Conservation (phyloP, 2,329 filamentous ascomycete genomes). For the Ascochyta fabae region DNA sequence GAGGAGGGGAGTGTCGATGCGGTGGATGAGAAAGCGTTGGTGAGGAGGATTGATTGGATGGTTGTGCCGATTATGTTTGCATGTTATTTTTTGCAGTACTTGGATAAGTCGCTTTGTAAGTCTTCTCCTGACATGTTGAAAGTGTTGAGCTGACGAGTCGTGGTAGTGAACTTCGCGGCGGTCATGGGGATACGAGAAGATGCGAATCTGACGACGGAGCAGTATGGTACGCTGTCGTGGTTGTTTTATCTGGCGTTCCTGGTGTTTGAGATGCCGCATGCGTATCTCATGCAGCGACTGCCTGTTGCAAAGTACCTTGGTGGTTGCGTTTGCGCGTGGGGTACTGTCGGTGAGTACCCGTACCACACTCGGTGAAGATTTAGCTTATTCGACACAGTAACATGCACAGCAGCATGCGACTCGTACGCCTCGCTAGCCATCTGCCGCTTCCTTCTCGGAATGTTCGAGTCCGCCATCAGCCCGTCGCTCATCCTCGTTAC, state of each 20-base stretch:
- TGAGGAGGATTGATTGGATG: slow-evolving; percentile 50
- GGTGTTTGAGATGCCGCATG: too few species aligned
- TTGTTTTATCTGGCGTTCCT: too few species aligned
- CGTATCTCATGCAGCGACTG: too few species aligned
- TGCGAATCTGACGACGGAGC: too few species aligned
- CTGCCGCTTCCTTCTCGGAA: slow-evolving; percentile 59
- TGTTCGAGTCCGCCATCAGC: slow-evolving; percentile 55
- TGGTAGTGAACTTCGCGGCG: slow-evolving; percentile 28
- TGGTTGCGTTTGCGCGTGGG: too few species aligned
- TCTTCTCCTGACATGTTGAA: too few species aligned
- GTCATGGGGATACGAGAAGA: slow-evolving; percentile 52
- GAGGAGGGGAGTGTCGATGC: slow-evolving; percentile 15
- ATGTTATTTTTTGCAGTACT: slow-evolving; percentile 50
- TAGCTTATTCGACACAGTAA: too few species aligned
- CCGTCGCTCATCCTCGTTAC: slow-evolving; percentile 70
- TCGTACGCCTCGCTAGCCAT: slow-evolving; percentile 59
- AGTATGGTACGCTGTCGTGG: too few species aligned
- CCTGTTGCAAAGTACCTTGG: too few species aligned
- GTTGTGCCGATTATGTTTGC: slow-evolving; percentile 51
- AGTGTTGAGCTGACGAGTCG: too few species aligned
- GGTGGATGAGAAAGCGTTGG: slow-evolving; percentile 21
- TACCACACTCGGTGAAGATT: too few species aligned
- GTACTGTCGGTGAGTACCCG: too few species aligned
- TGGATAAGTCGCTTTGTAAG: slow-evolving; percentile 53
- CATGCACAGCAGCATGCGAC: slow-evolving; percentile 43